Evolutionary conservation across 2,329 filamentous ascomycete genomes (phyloP).

Genomic region (Aspergillus niger): DNA sequence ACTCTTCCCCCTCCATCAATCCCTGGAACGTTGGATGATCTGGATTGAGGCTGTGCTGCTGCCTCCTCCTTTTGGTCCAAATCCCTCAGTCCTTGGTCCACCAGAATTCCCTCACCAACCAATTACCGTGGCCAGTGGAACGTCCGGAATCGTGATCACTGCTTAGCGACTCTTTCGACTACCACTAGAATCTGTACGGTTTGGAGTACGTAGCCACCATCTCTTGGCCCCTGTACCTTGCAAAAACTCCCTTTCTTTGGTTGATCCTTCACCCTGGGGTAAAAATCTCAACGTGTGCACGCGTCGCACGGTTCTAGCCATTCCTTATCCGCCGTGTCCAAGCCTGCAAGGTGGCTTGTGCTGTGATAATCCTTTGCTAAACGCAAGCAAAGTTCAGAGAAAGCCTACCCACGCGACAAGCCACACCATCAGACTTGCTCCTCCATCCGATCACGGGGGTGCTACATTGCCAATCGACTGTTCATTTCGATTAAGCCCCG

Average conservation of each 20-base stretch:
- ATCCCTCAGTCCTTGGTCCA: constrained; percentile 1
- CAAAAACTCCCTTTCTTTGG: not conserved
- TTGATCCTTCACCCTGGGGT: not conserved
- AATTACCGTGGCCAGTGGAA: constrained; percentile 4
- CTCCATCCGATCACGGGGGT: constrained; percentile 2
- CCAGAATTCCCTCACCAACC: not conserved
- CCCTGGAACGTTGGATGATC: constrained; percentile 6
- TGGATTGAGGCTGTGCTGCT: constrained; percentile 9
- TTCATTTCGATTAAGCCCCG: not conserved
- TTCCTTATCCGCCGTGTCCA: not conserved
- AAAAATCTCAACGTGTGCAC: not conserved
- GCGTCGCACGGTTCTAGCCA: not conserved
- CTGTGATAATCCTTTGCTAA: not conserved
- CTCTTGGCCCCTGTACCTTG: constrained; percentile 1
- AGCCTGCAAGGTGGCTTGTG: constrained; percentile 5
- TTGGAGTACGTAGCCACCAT: not conserved
- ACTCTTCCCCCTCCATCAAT: not conserved
- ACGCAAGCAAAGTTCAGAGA: not conserved
- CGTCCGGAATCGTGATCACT: not conserved
- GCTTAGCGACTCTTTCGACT: constrained; percentile 2
- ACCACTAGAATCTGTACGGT: not conserved
- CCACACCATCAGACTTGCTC: not conserved
- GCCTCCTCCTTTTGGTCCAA: constrained; percentile 3
- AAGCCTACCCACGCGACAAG: not conserved
- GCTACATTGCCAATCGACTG: not conserved